Evolutionary conservation across 1,139 yeast genomes (phyloP), one percentile per base, ranked within the genome.

Genomic region (Protomyces arabidopsidicola): DNA sequence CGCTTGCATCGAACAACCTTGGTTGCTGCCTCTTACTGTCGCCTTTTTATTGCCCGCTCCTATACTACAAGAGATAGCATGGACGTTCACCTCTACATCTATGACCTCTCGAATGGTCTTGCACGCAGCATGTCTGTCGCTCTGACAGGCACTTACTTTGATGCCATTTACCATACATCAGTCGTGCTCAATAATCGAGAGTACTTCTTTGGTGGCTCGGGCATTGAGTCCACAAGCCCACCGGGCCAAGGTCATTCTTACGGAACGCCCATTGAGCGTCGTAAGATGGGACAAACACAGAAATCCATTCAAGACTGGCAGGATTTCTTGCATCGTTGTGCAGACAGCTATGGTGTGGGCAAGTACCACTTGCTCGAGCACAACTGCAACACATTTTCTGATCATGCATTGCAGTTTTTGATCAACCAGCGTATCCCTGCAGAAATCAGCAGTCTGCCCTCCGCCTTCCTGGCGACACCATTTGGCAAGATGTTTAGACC

Each of bases 311-410:
- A 84, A 9, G 74, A 84, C 3, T 76, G 84, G 38, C 73, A 75
- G 24, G 88, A 83, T 55, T 85, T 79, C 70, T 69, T 86, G 55
- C 76, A 76, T 2, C 87, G 84, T 55, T 73, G 85, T 45, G 74
- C 74, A 31, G 77, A 77, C 12, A 81, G 77, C 31, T 85, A 79
- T 70, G 77, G 79, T 45, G 81, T 83, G 1, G 75, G 75, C 8
- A 77, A 74, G 27, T 86, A 86, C 72, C 84, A 85, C 68, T 74
- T 86, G 67, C 84, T 86, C 67, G 81, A 81, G 63, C 85, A 85
- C 73, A 86, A 86, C 71, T 86, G 90, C 73, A 86, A 86, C 73
- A 87, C 86, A 69, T 85, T 86, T 74, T 79, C 87, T 16, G 81
- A 84, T 68, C 83, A 80, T 55, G 70, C 83, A 64, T 72, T 82